Percentiles rank a stretch among this genome's conserved stretches.
Evolutionary conservation across 2,329 filamentous ascomycete species (phyloP).

Genomic region (Alternaria solani): DNA sequence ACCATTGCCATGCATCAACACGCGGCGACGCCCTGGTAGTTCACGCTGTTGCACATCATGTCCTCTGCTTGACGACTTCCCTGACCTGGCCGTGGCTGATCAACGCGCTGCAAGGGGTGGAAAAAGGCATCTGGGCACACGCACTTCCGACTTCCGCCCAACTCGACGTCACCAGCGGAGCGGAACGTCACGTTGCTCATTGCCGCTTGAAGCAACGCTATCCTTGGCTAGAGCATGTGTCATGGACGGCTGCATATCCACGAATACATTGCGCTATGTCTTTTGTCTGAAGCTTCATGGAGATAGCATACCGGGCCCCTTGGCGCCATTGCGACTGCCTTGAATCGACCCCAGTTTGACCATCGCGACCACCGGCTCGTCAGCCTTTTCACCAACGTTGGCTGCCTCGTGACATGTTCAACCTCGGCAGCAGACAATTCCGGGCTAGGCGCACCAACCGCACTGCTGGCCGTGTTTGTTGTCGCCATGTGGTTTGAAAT

Average conservation of each 20-base stretch:
- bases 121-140: slow-evolving; percentile 24
- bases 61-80: not conserved
- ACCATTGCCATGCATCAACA: not conserved
- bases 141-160: slow-evolving; percentile 13
- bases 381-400: slow-evolving; percentile 1
- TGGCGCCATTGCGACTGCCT: slow-evolving; percentile 9
- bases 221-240: slow-evolving; percentile 1
- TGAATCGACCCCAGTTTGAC: slow-evolving; percentile 9
- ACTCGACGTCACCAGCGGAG: slow-evolving; percentile 1
- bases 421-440: not conserved
- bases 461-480: slow-evolving; percentile 1
- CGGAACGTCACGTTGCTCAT: slow-evolving; percentile 5
- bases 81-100: not conserved
- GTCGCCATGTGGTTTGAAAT: not conserved
- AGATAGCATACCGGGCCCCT: slow-evolving; percentile 4
- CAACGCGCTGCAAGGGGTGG: slow-evolving; percentile 13
- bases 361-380: slow-evolving; percentile 5
- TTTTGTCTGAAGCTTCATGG: slow-evolving; percentile 2
- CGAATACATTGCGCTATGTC: slow-evolving; percentile 1
- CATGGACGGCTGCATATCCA: not conserved
- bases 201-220: not conserved
- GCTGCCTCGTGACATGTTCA: slow-evolving; percentile 4
- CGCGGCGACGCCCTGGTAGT: not conserved
- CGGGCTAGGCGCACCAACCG: slow-evolving; percentile 5
- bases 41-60: not conserved